Evolutionary conservation across 2,329 filamentous ascomycete genomes (phyloP), one percentile per base, ranked within the genome.

Genomic region (Penicillium olsonii): DNA sequence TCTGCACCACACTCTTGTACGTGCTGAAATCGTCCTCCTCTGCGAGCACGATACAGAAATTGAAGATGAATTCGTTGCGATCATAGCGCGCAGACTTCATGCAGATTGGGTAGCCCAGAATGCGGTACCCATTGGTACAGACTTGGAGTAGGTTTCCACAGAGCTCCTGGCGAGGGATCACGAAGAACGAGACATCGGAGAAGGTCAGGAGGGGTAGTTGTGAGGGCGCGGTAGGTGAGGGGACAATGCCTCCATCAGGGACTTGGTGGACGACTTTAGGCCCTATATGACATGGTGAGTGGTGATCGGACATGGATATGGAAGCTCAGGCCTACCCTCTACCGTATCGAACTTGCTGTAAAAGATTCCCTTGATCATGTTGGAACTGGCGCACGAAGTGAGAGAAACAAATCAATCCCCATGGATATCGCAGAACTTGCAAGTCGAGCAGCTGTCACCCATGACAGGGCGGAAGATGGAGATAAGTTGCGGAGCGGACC

Each of bases 51-150:
- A 97, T 78, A 51, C 90, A 91, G 67, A 97, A 96, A 71, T 97
- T 97, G 82, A 97, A 99, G 67, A 96, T 96, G 77, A 96, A 97
- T 71, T 95, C 90, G 72, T 96, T 96, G 50, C 94, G 87, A 65
- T 87, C 84, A 66, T 97, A 96, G 60, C 87, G 87, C 47, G 85
- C 81, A 56, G 91, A 83, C 43, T 87, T 84, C 66, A 97, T 90
- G 67, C 90, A 92, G 45, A 97, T 87, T 0, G 94, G 94, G 63
- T 91, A 90, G 14, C 92, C 90, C 27, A 99, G 80, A 47, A 99
- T 84, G 50, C 86, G 84, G 70, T 92, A 87, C 38, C 89, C 87
- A 69, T 87, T 87, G n/a, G 75, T 76, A 61, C 79, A 83, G 48
- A 95, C 86, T 22, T 73, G 71, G 54, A 97, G 81, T 53, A 92